Base-by-base conservation (phyloP, 169 alveolate species). In the Plasmodium vivax region DNA sequence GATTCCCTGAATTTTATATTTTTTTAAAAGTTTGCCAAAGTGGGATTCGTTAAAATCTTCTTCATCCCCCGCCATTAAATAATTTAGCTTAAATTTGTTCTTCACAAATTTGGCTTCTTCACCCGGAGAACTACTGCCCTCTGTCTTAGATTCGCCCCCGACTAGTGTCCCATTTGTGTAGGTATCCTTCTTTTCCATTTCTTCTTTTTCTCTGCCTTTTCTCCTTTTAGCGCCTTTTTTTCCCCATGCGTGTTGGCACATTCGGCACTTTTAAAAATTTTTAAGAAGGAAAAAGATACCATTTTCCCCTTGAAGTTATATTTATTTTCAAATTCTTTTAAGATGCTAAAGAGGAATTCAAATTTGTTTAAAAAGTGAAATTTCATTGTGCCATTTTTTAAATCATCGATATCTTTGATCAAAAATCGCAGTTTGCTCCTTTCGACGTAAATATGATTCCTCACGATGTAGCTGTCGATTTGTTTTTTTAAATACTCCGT, bases 301-400 rank as follows among this genome's bases (percentile, higher is more conserved):
- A 81, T 38, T 16, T 47, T 32, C 68, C 74, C 73, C 72, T 81
- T 90, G 83, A 80, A 90, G 19, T 38, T 72, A 54, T 90, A 90
- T 80, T 90, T 90, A 16, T 32, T 58, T 32, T 90, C 92, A 81
- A 80, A 90, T 41, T 90, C 94, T 2, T 34, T 90, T 82, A 90
- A 81, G 14, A 90, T 58, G 83, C 79, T 71, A 34, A 82, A 90
- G 36, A 90, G 91, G 47, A 90, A 90, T 68, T 79, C 94, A 71
- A 79, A 90, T 81, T 81, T 90, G 41, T 90, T 82, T 74, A 90
- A 82, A 90, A 90, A 90, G 58, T 90, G 75, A 68, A 90, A 90
- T 90, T 90, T 90, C 94, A 90, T 90, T 90, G 82, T 90, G 54
- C 94, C 94, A 80, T 81, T 80, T 90, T 80, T 38, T 90, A 90